These are phyloP conservation scores for Oenanthe sinensis DNA, from an alignment of 129 eudicot genomes.

Conservation along the genomic window DNA sequence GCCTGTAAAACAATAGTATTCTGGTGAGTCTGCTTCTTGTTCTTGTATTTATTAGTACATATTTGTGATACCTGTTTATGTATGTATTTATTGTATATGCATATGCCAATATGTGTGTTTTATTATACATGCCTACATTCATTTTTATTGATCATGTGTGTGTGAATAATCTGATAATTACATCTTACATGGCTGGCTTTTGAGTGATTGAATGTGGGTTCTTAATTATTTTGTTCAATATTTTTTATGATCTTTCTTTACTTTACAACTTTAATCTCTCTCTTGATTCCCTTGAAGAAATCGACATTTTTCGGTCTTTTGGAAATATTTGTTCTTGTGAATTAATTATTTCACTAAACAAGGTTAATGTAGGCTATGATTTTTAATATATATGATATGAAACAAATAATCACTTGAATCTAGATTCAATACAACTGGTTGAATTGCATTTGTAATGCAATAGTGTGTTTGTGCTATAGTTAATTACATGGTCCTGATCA, in stretches of 20 bases:
- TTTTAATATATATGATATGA: background rate
- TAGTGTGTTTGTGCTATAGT: background rate
- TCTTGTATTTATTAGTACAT: background rate
- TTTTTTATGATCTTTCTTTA: background rate
- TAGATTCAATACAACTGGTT: background rate
- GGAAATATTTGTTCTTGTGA: background rate
- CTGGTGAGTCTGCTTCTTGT: background rate
- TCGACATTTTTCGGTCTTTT: background rate
- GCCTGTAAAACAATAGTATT: background rate
- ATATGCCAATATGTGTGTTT: background rate
- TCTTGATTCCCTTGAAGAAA: background rate
- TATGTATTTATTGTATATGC: background rate
- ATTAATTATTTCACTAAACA: background rate
- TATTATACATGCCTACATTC: background rate
- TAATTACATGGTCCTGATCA: background rate
- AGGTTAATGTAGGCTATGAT: background rate
- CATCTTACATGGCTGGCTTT: background rate
- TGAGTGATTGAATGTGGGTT: background rate
- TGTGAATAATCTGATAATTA: background rate
- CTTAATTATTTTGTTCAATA: background rate
- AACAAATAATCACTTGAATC: background rate
- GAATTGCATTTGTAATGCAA: background rate
- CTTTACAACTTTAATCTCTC: background rate
- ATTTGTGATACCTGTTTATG: background rate
- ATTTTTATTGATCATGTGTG: background rate